These are phyloP conservation scores for Ambrosiella beaveri DNA, from an alignment of 2,329 filamentous ascomycete species.

Conservation along the genomic window DNA sequence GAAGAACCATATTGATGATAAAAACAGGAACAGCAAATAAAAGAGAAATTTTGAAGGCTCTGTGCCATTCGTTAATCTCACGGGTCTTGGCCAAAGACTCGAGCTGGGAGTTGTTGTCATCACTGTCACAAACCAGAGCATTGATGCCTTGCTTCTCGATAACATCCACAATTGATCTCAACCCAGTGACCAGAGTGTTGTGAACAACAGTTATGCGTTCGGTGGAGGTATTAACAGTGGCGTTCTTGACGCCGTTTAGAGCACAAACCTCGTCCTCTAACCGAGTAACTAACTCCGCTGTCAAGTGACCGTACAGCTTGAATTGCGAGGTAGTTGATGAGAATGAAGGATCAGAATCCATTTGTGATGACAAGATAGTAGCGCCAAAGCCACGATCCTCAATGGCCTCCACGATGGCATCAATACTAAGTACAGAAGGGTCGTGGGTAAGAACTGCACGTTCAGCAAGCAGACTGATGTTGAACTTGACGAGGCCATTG, in stretches of 20 bases:
- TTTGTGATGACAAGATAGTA: conserved; percentile 57
- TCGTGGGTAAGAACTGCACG: conserved; percentile 80
- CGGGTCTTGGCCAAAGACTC: conserved; percentile 92
- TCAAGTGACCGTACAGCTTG: conserved; percentile 65
- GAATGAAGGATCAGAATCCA: conserved; percentile 38
- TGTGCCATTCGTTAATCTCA: conserved; percentile 85
- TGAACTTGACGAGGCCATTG: conserved; percentile 71
- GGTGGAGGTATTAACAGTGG: conserved; percentile 53
- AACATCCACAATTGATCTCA: conserved; percentile 65
- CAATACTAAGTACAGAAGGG: conserved; percentile 47
- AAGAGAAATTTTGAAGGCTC: conserved; percentile 60
- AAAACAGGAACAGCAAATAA: conserved; percentile 82
- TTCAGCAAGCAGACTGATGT: conserved; percentile 86
- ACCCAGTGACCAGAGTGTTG: conserved; percentile 52
- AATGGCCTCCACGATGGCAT: conserved; percentile 65
- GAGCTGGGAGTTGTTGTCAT: conserved; percentile 92
- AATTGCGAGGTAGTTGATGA: conserved; percentile 51
- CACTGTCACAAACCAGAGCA: conserved; percentile 72
- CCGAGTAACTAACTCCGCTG: conserved; percentile 51
- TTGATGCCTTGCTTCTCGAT: conserved; percentile 76
- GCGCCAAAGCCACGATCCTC: conserved; percentile 85
- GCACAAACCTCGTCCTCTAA: conserved; percentile 52
- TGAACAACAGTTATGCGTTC: conserved; percentile 60
- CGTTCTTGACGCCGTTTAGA: conserved; percentile 56
- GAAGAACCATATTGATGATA: conserved; percentile 80